Evolutionary conservation across 73 alveolate species (phyloP).

Genomic region (Paramecium primaurelia): DNA sequence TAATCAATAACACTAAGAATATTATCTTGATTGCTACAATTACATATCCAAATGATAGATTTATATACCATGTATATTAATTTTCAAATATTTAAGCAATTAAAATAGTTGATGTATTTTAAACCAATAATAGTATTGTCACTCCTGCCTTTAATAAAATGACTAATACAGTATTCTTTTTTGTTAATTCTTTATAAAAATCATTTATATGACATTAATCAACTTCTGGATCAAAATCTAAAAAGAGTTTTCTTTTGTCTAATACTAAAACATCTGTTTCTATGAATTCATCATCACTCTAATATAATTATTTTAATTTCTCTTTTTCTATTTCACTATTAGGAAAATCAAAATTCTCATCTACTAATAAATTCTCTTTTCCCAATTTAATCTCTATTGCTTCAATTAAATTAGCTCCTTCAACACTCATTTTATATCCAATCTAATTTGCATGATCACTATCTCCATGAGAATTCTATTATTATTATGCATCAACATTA

Average conservation of each 20-base stretch:
- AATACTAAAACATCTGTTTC: background rate
- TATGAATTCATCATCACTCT: background rate
- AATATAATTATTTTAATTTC: background rate
- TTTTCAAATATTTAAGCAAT: background rate
- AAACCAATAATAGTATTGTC: background rate
- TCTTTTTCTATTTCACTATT: background rate
- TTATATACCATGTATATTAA: background rate
- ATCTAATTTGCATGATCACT: background rate
- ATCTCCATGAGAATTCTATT: background rate
- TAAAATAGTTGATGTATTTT: background rate
- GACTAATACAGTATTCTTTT: background rate
- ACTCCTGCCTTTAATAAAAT: background rate
- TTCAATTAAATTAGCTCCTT: constrained; percentile 8
- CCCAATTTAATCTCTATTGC: background rate
- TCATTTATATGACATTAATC: background rate
- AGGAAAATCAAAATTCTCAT: background rate
- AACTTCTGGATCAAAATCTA: background rate
- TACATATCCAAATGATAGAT: background rate
- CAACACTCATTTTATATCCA: background rate
- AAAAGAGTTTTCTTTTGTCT: background rate
- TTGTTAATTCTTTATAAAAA: background rate
- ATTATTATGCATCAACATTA: background rate
- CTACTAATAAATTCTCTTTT: constrained; percentile 5
- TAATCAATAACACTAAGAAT: background rate
- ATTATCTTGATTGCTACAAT: background rate